phyloP scores from a whole-genome alignment of 208 protist species.

The Trypanosoma brucei region DNA sequence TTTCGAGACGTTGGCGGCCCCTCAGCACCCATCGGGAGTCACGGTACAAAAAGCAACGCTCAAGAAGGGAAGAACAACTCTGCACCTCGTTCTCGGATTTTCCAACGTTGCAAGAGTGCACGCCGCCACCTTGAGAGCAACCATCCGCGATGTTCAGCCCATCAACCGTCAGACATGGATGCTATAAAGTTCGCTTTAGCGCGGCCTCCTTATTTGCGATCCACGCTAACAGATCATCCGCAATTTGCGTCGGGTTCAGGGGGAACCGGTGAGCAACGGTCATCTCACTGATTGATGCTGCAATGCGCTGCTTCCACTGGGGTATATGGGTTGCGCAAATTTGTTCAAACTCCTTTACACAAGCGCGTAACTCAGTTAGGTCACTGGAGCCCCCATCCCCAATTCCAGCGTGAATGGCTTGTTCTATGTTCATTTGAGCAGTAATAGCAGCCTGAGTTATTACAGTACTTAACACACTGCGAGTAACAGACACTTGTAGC shows the following conservation, averaged over 20 bases:
- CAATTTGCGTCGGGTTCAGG: conserved; percentile 38
- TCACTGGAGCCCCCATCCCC: conserved; percentile 40
- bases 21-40: too few relatives aligned
- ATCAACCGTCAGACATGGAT: too few relatives aligned
- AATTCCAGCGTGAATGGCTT: conserved; percentile 45
- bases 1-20: too few relatives aligned
- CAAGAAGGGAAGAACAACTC: too few relatives aligned
- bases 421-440: conserved; percentile 58
- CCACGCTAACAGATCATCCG: conserved; percentile 51
- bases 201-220: conserved; percentile 45
- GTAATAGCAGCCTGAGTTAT: conserved; percentile 56
- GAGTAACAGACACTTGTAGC: conserved; percentile 63
- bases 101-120: too few relatives aligned
- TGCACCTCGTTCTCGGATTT: too few relatives aligned
- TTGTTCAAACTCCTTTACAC: conserved; percentile 51
- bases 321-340: conserved; percentile 47
- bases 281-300: conserved; percentile 39
- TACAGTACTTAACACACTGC: conserved; percentile 74
- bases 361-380: conserved; percentile 51
- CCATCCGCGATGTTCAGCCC: too few relatives aligned
- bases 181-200: conserved; percentile 12
- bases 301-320: conserved; percentile 58
- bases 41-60: too few relatives aligned
- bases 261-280: conserved; percentile 67
- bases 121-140: too few relatives aligned